A percentile compares a stretch with the other conserved stretches of the same genome.
Evolutionary conservation across 148 eudicot genomes (phyloP).

Genomic region (Vaccinium corymbosum): DNA sequence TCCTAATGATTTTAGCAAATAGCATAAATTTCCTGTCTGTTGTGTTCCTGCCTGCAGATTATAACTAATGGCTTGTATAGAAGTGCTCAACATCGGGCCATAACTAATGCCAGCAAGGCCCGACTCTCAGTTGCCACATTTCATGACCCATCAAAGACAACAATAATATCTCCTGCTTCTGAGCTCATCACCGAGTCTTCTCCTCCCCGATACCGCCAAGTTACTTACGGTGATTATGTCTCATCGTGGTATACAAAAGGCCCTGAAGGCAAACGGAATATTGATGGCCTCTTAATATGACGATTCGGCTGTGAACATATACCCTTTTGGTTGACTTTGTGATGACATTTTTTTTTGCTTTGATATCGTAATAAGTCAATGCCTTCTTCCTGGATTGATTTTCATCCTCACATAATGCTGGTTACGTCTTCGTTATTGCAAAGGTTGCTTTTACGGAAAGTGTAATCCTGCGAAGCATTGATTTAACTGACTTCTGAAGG

Average conservation of each 20-base stretch:
- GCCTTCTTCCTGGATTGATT: neutral
- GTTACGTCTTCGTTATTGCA: neutral
- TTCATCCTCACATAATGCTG: neutral
- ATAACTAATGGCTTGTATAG: conserved; percentile 85
- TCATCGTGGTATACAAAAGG: conserved; percentile 93
- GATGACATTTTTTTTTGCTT: neutral
- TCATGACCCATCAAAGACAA: conserved; percentile 85
- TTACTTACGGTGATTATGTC: conserved; percentile 85
- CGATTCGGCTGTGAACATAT: neutral
- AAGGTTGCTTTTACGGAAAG: neutral
- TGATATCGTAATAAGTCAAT: neutral
- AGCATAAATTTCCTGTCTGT: neutral
- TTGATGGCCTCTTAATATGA: conserved; percentile 70
- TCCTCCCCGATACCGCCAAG: conserved; percentile 45
- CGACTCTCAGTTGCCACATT: conserved; percentile 92
- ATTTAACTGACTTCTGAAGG: neutral
- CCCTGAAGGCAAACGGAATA: conserved; percentile 85
- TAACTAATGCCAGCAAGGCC: conserved; percentile 61
- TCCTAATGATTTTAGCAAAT: neutral
- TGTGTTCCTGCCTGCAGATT: conserved; percentile 39
- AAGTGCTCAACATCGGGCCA: conserved; percentile 76
- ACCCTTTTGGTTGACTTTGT: neutral
- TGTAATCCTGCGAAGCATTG: neutral
- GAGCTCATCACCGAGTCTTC: conserved; percentile 38
- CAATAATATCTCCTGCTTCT: conserved; percentile 51